A percentile compares a stretch with the other conserved stretches of the same genome.
Conservation (phyloP, 768 basidiomycete genomes). For the Postia placenta region DNA sequence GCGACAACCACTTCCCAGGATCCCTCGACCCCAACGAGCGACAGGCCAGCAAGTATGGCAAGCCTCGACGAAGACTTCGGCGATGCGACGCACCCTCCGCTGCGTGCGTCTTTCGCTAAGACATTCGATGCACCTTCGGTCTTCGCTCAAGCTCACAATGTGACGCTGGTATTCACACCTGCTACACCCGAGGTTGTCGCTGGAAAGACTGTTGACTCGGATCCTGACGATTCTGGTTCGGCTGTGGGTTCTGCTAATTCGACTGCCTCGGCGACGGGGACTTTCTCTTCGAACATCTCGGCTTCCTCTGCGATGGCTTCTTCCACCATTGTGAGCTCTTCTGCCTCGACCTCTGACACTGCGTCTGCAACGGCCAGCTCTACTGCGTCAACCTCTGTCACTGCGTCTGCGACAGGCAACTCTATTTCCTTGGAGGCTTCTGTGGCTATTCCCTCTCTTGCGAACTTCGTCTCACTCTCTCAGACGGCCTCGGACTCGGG, state of each 20-base stretch:
- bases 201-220: background rate
- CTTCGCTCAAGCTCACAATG: constrained; percentile 29
- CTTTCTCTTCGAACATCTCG: background rate
- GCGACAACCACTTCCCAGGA: constrained; percentile 11
- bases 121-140: constrained; percentile 9
- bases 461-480: background rate
- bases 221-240: background rate
- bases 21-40: constrained; percentile 14
- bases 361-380: background rate
- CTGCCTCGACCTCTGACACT: background rate
- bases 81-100: constrained; percentile 15
- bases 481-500: background rate
- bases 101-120: constrained; percentile 8
- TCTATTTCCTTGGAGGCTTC: background rate
- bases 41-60: constrained; percentile 15
- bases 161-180: constrained; percentile 50
- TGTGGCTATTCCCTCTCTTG: background rate
- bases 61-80: constrained; percentile 14
- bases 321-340: background rate
- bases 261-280: background rate
- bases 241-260: constrained; percentile 1
- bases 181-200: constrained; percentile 24
- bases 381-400: background rate
- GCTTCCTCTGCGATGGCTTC: background rate
- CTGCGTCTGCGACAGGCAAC: background rate